Conservation (phyloP, 2,329 filamentous ascomycete genomes). For the Fusarium sp. region DNA sequence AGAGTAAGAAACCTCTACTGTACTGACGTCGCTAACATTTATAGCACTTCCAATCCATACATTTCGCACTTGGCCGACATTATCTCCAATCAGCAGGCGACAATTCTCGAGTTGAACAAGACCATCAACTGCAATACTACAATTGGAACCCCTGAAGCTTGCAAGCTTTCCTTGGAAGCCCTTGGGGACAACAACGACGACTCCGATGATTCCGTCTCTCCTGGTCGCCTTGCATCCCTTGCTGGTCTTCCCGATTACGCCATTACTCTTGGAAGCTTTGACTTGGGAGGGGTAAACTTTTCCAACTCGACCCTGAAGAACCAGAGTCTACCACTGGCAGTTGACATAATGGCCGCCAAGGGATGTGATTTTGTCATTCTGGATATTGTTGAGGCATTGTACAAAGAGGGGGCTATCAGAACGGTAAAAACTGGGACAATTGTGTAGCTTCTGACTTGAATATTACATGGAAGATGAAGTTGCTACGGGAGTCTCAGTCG, state of each 20-base stretch:
- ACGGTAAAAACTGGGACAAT: slow-evolving; percentile 7
- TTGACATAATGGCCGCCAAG: slow-evolving; percentile 5
- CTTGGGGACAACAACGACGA: neutral
- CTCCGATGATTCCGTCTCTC: neutral
- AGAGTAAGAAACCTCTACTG: neutral
- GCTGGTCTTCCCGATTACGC: slow-evolving; percentile 24
- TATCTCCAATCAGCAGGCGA: fast-evolving
- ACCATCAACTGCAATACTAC: slow-evolving; percentile 22
- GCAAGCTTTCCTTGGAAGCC: neutral
- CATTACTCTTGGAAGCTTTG: slow-evolving; percentile 20
- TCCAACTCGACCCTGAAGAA: slow-evolving; percentile 12
- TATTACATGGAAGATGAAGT: neutral
- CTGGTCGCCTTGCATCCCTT: slow-evolving; percentile 11
- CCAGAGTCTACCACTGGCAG: neutral
- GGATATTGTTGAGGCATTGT: slow-evolving; percentile 10
- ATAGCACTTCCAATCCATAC: slow-evolving; percentile 1
- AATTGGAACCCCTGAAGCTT: slow-evolving; percentile 3
- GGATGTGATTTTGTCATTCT: slow-evolving; percentile 30
- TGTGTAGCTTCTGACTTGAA: neutral
- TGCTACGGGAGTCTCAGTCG: neutral
- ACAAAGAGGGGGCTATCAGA: slow-evolving; percentile 1
- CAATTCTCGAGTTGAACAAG: neutral
- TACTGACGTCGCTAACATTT: neutral
- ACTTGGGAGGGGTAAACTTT: neutral
- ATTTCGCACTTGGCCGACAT: neutral